These are phyloP conservation scores for Euryodendron excelsum DNA, from an alignment of 148 eudicot species.

Conservation along the genomic window DNA sequence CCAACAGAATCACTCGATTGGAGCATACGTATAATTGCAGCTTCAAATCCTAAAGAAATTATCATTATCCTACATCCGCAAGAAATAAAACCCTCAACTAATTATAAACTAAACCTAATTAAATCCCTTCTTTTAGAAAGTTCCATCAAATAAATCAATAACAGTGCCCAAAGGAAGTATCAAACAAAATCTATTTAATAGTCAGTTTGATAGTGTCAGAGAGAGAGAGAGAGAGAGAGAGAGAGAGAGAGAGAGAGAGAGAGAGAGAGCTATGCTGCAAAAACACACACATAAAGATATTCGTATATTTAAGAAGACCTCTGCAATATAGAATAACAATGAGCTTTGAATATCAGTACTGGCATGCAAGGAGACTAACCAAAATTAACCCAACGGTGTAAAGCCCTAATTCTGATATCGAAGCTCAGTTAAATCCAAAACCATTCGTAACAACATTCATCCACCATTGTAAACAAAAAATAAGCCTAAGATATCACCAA, in stretches of 20 bases:
- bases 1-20: background rate
- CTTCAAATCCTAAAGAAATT: background rate
- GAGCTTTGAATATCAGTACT: background rate
- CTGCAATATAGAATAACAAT: background rate
- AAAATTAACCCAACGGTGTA: background rate
- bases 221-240: too few species aligned
- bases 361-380: background rate
- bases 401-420: background rate
- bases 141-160: background rate
- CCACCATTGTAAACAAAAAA: constrained; percentile 3
- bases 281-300: too few species aligned
- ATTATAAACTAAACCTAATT: background rate
- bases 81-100: background rate
- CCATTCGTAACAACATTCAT: background rate
- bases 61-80: too few species aligned
- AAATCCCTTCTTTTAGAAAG: background rate
- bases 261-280: too few species aligned
- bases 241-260: too few species aligned
- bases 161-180: background rate
- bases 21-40: background rate
- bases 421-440: background rate
- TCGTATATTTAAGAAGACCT: too few species aligned
- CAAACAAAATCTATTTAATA: background rate
- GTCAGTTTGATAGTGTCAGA: too few species aligned
- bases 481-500: background rate